These are phyloP conservation scores for Neurospora tetrasperma DNA, from an alignment of 495 filamentous ascomycete species.

Conservation along the genomic window DNA sequence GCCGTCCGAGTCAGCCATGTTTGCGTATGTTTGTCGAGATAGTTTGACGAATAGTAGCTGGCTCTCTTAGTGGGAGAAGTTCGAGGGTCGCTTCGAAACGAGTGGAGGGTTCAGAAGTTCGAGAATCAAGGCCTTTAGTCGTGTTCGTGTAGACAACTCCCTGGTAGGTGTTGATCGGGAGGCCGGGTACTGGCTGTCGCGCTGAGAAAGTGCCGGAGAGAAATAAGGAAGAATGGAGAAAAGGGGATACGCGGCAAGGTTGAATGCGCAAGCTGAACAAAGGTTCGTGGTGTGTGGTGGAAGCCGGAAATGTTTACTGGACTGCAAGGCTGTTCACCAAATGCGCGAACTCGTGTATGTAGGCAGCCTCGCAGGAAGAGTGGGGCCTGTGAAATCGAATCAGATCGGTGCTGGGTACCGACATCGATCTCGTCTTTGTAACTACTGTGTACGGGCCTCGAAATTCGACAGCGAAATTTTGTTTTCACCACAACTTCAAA, in stretches of 20 bases:
- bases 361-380: background rate
- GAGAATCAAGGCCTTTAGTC: background rate
- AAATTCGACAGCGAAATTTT: background rate
- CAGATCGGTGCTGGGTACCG: background rate
- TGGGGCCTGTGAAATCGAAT: background rate
- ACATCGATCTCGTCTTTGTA: background rate
- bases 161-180: background rate
- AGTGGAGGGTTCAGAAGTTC: background rate
- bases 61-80: background rate
- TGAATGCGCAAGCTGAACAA: background rate
- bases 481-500: background rate
- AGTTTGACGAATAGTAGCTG: background rate
- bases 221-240: background rate
- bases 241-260: background rate
- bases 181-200: background rate
- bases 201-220: background rate
- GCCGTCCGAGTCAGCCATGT: conserved; percentile 69
- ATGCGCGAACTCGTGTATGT: background rate
- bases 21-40: background rate
- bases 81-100: background rate
- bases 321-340: background rate
- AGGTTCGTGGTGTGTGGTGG: background rate
- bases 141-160: background rate
- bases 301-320: background rate
- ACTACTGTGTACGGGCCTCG: background rate